Percentiles rank a stretch among this genome's conserved stretches.
Conservation (phyloP, 2,329 filamentous ascomycete species). For the Hypoxylon sp. region DNA sequence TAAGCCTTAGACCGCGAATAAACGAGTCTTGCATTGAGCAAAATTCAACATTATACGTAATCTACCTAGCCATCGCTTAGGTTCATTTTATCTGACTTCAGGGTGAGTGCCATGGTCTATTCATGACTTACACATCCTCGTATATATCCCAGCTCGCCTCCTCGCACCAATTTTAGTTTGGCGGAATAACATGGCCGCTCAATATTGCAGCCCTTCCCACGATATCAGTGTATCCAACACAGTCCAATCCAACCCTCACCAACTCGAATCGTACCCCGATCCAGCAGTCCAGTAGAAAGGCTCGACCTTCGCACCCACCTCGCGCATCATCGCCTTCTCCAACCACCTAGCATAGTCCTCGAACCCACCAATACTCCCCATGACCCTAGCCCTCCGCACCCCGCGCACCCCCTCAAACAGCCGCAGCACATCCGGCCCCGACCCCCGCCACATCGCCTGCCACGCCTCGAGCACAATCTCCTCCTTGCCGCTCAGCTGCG, state of each 20-base stretch:
- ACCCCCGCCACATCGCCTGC: constrained; percentile 58
- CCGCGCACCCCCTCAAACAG: constrained; percentile 62
- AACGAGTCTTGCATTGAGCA: constrained; percentile 34
- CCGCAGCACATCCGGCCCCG: constrained; percentile 56
- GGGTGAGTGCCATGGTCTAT: neutral
- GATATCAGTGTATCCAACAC: neutral
- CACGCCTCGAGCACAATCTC: constrained; percentile 59
- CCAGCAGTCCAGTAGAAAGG: constrained; percentile 36
- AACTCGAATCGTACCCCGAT: neutral
- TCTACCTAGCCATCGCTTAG: constrained; percentile 5
- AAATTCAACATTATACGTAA: neutral
- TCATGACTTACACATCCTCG: neutral
- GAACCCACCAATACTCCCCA: constrained; percentile 59
- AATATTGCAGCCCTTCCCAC: neutral
- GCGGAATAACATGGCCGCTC: neutral
- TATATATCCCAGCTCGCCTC: neutral
- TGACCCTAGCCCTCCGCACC: constrained; percentile 56
- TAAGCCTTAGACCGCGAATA: constrained; percentile 42
- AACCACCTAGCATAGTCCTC: constrained; percentile 62
- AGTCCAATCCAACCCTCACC: neutral
- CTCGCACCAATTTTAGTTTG: neutral
- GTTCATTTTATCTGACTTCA: neutral
- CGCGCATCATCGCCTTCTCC: constrained; percentile 55
- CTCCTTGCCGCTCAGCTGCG: constrained; percentile 57
- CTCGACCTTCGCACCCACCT: constrained; percentile 25